Evolutionary conservation across 176 grass and related monocot genomes (phyloP), one percentile per base, ranked within the genome.

Genomic region (maize (Zea mays)): DNA sequence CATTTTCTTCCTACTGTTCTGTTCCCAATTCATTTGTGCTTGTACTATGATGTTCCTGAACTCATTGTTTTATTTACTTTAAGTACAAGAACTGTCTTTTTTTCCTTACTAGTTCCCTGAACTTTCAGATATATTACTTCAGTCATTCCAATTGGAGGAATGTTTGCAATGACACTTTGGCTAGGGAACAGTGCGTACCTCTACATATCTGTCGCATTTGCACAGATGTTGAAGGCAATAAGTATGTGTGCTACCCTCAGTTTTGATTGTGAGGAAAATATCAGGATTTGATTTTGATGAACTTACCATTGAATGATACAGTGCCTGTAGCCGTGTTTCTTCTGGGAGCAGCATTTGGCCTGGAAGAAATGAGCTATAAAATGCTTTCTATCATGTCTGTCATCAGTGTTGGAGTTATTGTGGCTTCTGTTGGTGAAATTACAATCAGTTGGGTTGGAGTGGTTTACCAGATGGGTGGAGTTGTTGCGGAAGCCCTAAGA

Each of bases 101-200:
- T 55, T 41, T 5, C 36, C 77, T 77, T 51, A 80, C 54, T 37
- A 77, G 19, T 36, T 59, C 58, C 10, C 10, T 77, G 71, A 59
- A 49, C 45, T 90, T 88, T 83, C 96, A 99, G 96, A 92, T 99
- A 99, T 79, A 78, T 90, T 62, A 92, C 80, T 79, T 99, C 96
- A 66, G 96, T 99, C 57, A 85, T 95, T 71, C 96, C 96, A 83
- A 99, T 99, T 75, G 96, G 92, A 81, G 92, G 90, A 43, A 99
- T 99, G 96, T 99, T 99, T 81, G 96, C 96, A 70, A 92, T 99
- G 91, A 99, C 96, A 55, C 81, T 99, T 67, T 99, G 96, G 96
- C 78, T 99, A 52, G 96, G 96, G 56, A 98, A 98, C 81, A 98
- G 96, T 69, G 96, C 96, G 27, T 98, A 98, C 57, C 91, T 98